These are phyloP conservation scores for Polygonum aviculare DNA, from an alignment of 148 eudicot species.

Conservation along the genomic window DNA sequence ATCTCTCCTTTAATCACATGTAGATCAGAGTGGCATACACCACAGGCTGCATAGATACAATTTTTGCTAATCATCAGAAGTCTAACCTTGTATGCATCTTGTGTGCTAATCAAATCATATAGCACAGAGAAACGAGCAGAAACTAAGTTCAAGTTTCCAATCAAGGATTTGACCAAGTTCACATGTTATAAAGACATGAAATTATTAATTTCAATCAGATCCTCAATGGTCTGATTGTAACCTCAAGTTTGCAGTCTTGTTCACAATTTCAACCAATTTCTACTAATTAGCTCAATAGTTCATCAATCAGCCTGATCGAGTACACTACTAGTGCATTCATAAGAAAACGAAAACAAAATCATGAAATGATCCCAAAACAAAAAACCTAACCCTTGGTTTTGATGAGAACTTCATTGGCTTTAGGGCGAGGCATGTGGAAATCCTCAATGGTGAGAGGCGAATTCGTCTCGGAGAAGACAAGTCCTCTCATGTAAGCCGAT, in stretches of 20 bases:
- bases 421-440: constrained; percentile 88
- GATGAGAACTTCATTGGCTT: constrained; percentile 82
- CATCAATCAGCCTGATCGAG: neutral
- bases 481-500: constrained; percentile 76
- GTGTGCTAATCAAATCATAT: neutral
- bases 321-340: neutral
- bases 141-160: neutral
- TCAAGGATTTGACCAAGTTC: neutral
- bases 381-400: constrained; percentile 72
- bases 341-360: neutral
- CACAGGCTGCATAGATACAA: constrained; percentile 64
- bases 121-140: neutral
- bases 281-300: neutral
- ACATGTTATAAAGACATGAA: neutral
- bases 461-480: constrained; percentile 63
- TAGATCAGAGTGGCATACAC: constrained; percentile 98
- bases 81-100: neutral
- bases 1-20: constrained; percentile 97
- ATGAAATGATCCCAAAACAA: neutral
- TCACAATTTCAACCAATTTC: neutral
- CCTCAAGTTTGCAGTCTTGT: neutral
- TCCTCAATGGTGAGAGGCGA: constrained; percentile 85
- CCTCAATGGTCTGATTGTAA: neutral
- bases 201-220: neutral
- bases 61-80: constrained; percentile 14